Conservation (phyloP, 768 basidiomycete species). For the Amanita inopinata region DNA sequence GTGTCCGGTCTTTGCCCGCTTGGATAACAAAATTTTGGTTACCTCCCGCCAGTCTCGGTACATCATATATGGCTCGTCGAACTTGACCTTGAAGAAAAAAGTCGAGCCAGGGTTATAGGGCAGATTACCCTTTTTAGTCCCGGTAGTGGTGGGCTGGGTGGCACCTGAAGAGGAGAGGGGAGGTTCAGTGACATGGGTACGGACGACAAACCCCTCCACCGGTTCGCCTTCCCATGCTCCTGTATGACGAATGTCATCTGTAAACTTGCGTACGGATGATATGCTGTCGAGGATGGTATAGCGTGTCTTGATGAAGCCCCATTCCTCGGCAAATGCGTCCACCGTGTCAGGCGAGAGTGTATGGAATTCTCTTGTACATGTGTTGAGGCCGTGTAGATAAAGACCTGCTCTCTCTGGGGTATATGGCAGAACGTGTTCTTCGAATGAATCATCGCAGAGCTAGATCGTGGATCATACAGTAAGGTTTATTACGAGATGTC, state of each 20-base stretch:
- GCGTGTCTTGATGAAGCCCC: constrained; percentile 82
- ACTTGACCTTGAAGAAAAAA: constrained; percentile 99
- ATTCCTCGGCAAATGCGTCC: constrained; percentile 74
- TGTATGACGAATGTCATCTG: constrained; percentile 48
- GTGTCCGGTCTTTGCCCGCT: constrained; percentile 21
- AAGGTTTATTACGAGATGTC: not conserved
- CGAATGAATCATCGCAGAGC: constrained; percentile 96
- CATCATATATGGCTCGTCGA: constrained; percentile 98
- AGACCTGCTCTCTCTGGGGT: constrained; percentile 77
- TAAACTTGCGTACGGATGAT: constrained; percentile 62
- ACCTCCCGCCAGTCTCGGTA: constrained; percentile 97
- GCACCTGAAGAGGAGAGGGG: constrained; percentile 17
- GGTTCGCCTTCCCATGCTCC: constrained; percentile 79
- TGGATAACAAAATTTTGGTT: constrained; percentile 62
- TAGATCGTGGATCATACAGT: too few relatives aligned
- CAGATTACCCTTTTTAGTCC: constrained; percentile 24
- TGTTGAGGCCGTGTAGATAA: constrained; percentile 88
- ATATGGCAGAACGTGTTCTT: constrained; percentile 91
- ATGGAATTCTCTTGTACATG: constrained; percentile 50
- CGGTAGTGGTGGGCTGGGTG: not conserved
- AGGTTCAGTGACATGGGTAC: constrained; percentile 49
- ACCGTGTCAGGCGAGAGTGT: constrained; percentile 63
- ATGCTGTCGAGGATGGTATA: constrained; percentile 51
- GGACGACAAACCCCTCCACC: constrained; percentile 92
- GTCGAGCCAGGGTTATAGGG: constrained; percentile 76